A percentile compares a stretch with the other conserved stretches of the same genome.
Evolutionary conservation across 2,329 filamentous ascomycete genomes (phyloP).

Genomic region (Aspergillus thermomutatus): DNA sequence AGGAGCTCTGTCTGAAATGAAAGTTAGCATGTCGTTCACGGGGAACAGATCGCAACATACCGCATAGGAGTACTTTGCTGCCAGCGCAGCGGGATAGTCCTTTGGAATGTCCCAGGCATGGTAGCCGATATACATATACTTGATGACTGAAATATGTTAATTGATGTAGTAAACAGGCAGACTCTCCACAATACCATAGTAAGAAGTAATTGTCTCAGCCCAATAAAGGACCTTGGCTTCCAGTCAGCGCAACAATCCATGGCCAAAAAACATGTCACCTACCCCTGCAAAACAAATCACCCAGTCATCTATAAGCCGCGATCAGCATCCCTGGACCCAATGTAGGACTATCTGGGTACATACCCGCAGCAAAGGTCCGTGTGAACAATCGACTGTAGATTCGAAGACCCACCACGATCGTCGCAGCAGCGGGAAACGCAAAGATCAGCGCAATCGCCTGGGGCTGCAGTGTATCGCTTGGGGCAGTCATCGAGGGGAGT

Average conservation of each 20-base stretch:
- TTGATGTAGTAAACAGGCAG: not conserved
- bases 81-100: not conserved
- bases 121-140: not conserved
- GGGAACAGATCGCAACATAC: not conserved
- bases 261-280: not conserved
- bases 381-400: slow-evolving; percentile 14
- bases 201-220: slow-evolving; percentile 15
- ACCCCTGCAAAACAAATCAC: slow-evolving; percentile 7
- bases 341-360: not conserved
- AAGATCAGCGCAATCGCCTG: slow-evolving; percentile 16
- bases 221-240: slow-evolving; percentile 12
- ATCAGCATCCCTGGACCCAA: not conserved
- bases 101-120: slow-evolving; percentile 11
- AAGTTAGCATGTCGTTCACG: too few relatives aligned
- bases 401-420: slow-evolving; percentile 12
- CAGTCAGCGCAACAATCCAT: not conserved
- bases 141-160: slow-evolving; percentile 1
- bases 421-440: slow-evolving; percentile 14
- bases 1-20: too few relatives aligned
- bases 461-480: slow-evolving; percentile 10
- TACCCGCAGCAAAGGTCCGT: slow-evolving; percentile 14
- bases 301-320: slow-evolving; percentile 7
- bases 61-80: slow-evolving; percentile 12
- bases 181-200: slow-evolving; percentile 6
- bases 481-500: too few relatives aligned